Evolutionary conservation across 768 basidiomycete species (phyloP).

Genomic region (Sistotremastrum suecicum): DNA sequence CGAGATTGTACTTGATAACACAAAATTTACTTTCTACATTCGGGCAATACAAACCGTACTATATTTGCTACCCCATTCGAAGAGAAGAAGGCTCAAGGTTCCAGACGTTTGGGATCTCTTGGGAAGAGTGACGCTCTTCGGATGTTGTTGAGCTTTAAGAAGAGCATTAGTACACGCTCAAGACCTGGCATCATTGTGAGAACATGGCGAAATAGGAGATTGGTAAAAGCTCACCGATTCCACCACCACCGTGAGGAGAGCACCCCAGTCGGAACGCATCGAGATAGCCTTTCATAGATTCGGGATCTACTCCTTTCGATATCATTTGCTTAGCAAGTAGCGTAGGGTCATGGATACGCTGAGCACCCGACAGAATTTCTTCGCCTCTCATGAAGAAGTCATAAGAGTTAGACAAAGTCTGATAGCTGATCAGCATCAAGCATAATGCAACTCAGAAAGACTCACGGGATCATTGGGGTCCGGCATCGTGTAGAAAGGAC

Average conservation of each 20-base stretch:
- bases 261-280: conserved; percentile 94
- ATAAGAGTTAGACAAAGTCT: conserved; percentile 94
- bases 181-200: conserved; percentile 26
- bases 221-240: conserved; percentile 42
- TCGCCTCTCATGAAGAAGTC: conserved; percentile 99
- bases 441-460: conserved; percentile 6
- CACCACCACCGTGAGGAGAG: conserved; percentile 92
- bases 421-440: conserved; percentile 3
- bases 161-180: conserved; percentile 94
- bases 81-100: conserved; percentile 37
- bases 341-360: conserved; percentile 86
- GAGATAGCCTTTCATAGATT: conserved; percentile 81
- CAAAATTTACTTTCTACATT: no score
- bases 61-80: no score
- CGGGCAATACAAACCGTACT: no score
- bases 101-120: conserved; percentile 88
- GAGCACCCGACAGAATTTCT: conserved; percentile 96
- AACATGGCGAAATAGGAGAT: background rate
- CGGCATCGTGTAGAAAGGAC: conserved; percentile 99
- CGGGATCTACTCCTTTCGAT: conserved; percentile 78
- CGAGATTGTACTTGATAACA: no score
- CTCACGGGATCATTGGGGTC: conserved; percentile 80
- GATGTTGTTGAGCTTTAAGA: conserved; percentile 94
- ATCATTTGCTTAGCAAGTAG: conserved; percentile 79
- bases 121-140: conserved; percentile 89